phyloP scores from a whole-genome alignment of 2,329 filamentous ascomycete species.

The Penicillium psychrosexuale region DNA sequence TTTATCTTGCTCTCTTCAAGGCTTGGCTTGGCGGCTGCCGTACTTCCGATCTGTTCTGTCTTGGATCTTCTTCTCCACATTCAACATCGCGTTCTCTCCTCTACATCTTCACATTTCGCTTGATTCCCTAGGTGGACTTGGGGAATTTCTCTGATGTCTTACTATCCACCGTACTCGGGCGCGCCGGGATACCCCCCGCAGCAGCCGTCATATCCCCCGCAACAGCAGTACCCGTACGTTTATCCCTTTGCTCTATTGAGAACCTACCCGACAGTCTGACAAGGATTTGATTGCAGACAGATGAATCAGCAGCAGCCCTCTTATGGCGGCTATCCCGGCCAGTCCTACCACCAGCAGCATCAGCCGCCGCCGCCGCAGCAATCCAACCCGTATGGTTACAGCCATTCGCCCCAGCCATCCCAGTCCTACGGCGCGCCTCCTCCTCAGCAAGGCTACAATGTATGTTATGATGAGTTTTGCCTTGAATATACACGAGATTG shows the following conservation, averaged over 20 bases:
- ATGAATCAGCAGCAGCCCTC: slow-evolving; percentile 36
- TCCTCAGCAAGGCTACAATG: slow-evolving; percentile 37
- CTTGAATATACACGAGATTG: slow-evolving; percentile 2
- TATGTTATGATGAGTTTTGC: slow-evolving; percentile 21
- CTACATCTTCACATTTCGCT: slow-evolving; percentile 7
- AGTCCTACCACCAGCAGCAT: slow-evolving; percentile 42
- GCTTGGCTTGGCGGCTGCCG: slow-evolving; percentile 19
- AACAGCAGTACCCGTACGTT: slow-evolving; percentile 42
- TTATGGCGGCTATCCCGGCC: slow-evolving; percentile 40
- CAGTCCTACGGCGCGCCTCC: slow-evolving; percentile 31
- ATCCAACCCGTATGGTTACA: slow-evolving; percentile 42
- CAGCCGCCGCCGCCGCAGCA: slow-evolving; percentile 37
- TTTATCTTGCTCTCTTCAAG: not conserved
- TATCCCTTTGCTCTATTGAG: slow-evolving; percentile 12
- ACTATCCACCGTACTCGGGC: slow-evolving; percentile 59
- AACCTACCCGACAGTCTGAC: not conserved
- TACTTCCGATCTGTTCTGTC: slow-evolving; percentile 19
- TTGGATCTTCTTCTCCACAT: slow-evolving; percentile 25
- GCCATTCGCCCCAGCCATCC: slow-evolving; percentile 41
- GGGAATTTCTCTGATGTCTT: slow-evolving; percentile 52
- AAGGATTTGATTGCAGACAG: slow-evolving; percentile 22
- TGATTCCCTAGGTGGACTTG: not conserved
- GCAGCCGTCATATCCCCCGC: slow-evolving; percentile 40
- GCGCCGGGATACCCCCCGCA: slow-evolving; percentile 56
- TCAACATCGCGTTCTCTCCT: slow-evolving; percentile 9